phyloP scores from a whole-genome alignment of 129 eudicot species.

The Dittrichia graveolens region DNA sequence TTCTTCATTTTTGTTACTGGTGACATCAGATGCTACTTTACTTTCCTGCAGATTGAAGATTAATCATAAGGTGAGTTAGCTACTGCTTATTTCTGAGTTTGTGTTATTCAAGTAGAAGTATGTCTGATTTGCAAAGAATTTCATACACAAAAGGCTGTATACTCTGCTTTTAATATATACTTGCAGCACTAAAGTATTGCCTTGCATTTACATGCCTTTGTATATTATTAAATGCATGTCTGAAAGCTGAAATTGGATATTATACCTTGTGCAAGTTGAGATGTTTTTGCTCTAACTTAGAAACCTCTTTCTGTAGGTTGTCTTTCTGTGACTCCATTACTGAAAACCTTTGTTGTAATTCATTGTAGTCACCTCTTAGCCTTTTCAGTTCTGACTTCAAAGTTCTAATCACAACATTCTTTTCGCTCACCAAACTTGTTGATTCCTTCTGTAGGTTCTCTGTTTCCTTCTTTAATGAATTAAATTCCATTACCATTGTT shows the following conservation, averaged over 20 bases:
- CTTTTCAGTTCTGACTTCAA: constrained; percentile 65
- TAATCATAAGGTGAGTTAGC: constrained; percentile 20
- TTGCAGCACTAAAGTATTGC: constrained; percentile 2
- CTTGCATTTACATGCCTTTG: not conserved
- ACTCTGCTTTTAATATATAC: not conserved
- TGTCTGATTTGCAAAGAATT: not conserved
- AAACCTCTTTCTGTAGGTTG: constrained; percentile 52
- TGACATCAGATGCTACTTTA: constrained; percentile 25
- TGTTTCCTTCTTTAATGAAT: constrained; percentile 48
- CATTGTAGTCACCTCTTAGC: constrained; percentile 47
- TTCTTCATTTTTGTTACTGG: constrained; percentile 33
- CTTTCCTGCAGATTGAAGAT: constrained; percentile 38
- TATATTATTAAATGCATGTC: constrained; percentile 16
- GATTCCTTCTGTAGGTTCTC: constrained; percentile 47
- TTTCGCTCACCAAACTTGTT: constrained; percentile 44
- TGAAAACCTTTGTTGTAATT: constrained; percentile 43
- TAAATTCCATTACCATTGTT: constrained; percentile 46
- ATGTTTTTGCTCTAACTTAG: constrained; percentile 41
- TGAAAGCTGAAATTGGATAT: constrained; percentile 18
- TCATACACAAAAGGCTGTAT: not conserved
- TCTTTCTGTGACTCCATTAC: constrained; percentile 58
- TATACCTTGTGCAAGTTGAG: constrained; percentile 41
- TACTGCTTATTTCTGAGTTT: not conserved
- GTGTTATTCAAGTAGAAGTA: not conserved
- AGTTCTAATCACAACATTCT: constrained; percentile 46